phyloP scores from a whole-genome alignment of 2,329 filamentous ascomycete genomes.

The Xylariaceae sp. region DNA sequence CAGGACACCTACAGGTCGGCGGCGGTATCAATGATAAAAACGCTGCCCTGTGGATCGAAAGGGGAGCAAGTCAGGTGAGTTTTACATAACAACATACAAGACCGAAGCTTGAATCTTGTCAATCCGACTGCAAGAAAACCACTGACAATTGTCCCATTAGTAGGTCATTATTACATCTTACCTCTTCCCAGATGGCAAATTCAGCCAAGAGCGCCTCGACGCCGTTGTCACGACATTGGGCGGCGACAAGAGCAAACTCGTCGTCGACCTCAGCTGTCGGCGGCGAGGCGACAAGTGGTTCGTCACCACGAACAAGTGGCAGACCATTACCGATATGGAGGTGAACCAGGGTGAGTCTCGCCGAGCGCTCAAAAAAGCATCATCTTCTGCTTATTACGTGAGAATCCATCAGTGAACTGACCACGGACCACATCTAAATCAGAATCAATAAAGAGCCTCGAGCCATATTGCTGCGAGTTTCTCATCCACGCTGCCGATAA shows the following conservation, averaged over 20 bases:
- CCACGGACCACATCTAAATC: not conserved
- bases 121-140: too few species aligned
- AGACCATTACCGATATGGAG: conserved; percentile 95
- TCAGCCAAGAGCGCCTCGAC: conserved; percentile 73
- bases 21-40: conserved; percentile 90
- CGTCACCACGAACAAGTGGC: conserved; percentile 99
- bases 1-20: conserved; percentile 76
- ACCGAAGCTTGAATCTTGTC: too few species aligned
- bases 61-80: conserved; percentile 81
- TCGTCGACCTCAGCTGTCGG: conserved; percentile 92
- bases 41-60: conserved; percentile 79
- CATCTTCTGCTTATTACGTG: too few species aligned
- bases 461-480: conserved; percentile 94
- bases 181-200: conserved; percentile 80
- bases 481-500: conserved; percentile 96
- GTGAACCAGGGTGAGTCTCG: conserved; percentile 69
- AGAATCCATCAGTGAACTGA: too few species aligned
- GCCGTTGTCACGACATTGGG: conserved; percentile 69
- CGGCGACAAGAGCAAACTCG: conserved; percentile 73
- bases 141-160: too few species aligned
- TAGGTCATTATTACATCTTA: conserved; percentile 97
- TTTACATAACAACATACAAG: too few species aligned
- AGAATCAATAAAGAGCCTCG: conserved; percentile 77
- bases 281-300: conserved; percentile 75
- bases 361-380: not conserved